These are phyloP conservation scores for Candida patagonica DNA, from an alignment of 805 yeast species.

Conservation along the genomic window DNA sequence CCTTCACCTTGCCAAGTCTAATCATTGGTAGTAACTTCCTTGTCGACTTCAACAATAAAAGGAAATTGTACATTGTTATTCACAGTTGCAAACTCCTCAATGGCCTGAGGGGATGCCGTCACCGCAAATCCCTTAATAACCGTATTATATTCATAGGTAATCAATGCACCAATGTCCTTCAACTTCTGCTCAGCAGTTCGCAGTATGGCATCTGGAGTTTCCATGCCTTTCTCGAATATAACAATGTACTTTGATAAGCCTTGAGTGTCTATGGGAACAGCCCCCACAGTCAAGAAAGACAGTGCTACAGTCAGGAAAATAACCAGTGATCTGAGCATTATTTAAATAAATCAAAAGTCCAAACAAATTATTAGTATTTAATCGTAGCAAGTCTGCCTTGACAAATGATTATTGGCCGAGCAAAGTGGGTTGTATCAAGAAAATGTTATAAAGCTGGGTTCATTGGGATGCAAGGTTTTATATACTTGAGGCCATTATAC, in stretches of 20 bases:
- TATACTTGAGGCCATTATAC: no score
- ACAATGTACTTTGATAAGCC: slow-evolving; percentile 19
- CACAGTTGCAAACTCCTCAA: slow-evolving; percentile 16
- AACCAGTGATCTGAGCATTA: background rate
- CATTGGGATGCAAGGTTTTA: no score
- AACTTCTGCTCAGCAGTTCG: slow-evolving; percentile 29
- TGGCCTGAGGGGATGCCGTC: slow-evolving; percentile 28
- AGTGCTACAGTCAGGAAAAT: background rate
- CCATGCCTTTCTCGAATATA: slow-evolving; percentile 24
- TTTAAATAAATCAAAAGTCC: background rate
- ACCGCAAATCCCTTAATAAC: slow-evolving; percentile 42
- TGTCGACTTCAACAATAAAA: slow-evolving; percentile 38
- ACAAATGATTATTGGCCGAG: background rate
- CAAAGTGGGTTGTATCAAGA: background rate
- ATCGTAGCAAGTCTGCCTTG: no score
- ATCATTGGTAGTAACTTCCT: slow-evolving; percentile 24
- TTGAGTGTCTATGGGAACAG: slow-evolving; percentile 35
- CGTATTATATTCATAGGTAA: slow-evolving; percentile 39
- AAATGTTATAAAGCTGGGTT: no score
- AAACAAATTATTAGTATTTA: background rate
- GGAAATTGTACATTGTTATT: slow-evolving; percentile 28
- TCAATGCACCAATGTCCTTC: slow-evolving; percentile 33
- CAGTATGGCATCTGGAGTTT: slow-evolving; percentile 27
- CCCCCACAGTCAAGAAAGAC: slow-evolving; percentile 22
- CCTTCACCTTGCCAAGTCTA: no score